These are phyloP conservation scores for Globisporangium iwayamae DNA, from an alignment of 352 stramenopile genomes.

Conservation along the genomic window DNA sequence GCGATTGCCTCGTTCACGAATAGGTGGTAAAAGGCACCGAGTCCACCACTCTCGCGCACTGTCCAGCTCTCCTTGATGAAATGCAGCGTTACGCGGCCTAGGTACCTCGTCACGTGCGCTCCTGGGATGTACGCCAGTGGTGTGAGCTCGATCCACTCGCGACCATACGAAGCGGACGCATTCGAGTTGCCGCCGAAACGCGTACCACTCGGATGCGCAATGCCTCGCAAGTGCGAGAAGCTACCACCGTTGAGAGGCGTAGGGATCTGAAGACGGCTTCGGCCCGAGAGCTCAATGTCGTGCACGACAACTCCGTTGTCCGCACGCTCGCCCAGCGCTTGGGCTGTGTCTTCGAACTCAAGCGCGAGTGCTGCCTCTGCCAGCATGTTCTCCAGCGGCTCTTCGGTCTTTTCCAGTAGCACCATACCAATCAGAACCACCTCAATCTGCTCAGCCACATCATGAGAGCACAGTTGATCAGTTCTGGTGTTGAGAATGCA, in stretches of 20 bases:
- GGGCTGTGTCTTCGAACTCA: constrained; percentile 31
- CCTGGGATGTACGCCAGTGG: constrained; percentile 75
- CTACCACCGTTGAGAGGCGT: constrained; percentile 32
- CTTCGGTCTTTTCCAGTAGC: constrained; percentile 53
- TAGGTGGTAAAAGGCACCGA: constrained; percentile 85
- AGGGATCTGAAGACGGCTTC: constrained; percentile 37
- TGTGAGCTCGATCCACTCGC: constrained; percentile 85
- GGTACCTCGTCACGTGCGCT: constrained; percentile 67
- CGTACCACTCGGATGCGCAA: constrained; percentile 16
- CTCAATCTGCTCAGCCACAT: constrained; percentile 50
- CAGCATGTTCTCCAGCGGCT: constrained; percentile 44
- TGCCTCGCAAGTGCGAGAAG: constrained; percentile 33
- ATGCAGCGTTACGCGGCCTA: constrained; percentile 84
- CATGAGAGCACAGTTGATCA: background rate
- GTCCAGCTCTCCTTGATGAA: constrained; percentile 91
- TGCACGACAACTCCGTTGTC: constrained; percentile 22
- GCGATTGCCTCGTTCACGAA: constrained; percentile 87
- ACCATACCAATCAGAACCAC: constrained; percentile 83
- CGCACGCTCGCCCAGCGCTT: constrained; percentile 16
- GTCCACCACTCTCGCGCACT: constrained; percentile 78
- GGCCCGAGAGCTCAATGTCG: constrained; percentile 37
- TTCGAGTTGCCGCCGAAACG: constrained; percentile 12
- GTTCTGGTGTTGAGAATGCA: background rate
- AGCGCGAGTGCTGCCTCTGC: constrained; percentile 38
- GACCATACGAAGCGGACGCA: constrained; percentile 32